Base-by-base conservation (phyloP, 768 basidiomycete genomes). In the Plicaturopsis crispa region DNA sequence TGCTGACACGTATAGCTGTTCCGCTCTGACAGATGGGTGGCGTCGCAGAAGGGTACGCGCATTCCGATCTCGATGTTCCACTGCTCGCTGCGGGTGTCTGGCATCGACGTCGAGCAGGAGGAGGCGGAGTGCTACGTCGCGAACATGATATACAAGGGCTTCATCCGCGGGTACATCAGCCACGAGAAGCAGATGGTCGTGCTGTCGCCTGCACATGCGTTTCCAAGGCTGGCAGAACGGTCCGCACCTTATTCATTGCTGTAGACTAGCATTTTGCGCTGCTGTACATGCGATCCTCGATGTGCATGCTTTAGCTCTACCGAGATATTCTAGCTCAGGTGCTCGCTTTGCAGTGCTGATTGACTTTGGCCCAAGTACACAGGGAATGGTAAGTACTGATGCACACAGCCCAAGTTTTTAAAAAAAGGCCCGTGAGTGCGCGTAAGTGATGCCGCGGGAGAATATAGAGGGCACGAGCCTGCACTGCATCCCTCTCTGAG, bases 121-220 rank as follows among this genome's bases (percentile, higher is more conserved):
- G 92, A 94, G 57, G 87, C 88, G 2, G 92, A 97, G 59, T 96
- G 92, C 57, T 73, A 92, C 36, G 78, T 96, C 6, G 91, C 92
- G 20, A 93, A 93, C 55, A 85, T 94, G 87, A 86, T 98, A 31
- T 91, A 84, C 65, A 88, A 83, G 63, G 87, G 86, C 14, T 88
- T 81, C 57, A 82, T 98, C 61, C 75, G 86, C 36, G 96, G 96
- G 6, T 99, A 98, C 60, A 92, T 99, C 50, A 91, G 90, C 35
- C 96, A 99, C 52, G 88, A 87, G 54, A 87, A 86, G 59, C 85
- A 88, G 64, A 89, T 84, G 76, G 89, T 97, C 4, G 96, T 99
- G 4, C 58, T 97, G 32, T 80, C 88, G 1, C 74, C 75, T 45
- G 71, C 67, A 17, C 85, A 83, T 51, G 75, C 90, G 5, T 97